Evolutionary conservation across 2,329 filamentous ascomycete genomes (phyloP).

Genomic region (Aureobasidium leucospermi): DNA sequence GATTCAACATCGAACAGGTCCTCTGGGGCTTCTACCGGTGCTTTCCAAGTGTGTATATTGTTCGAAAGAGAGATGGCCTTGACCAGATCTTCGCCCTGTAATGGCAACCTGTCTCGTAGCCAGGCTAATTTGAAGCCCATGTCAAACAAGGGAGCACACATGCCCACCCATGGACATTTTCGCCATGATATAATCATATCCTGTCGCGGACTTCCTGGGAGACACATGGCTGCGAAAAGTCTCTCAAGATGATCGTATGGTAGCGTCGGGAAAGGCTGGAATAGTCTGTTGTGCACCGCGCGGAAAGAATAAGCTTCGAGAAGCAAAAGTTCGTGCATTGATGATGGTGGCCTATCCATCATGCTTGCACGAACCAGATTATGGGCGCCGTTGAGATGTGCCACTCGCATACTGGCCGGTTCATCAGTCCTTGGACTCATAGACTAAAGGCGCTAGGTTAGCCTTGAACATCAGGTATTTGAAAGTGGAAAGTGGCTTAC

Average conservation of each 20-base stretch:
- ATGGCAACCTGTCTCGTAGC: background rate
- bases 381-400: slow-evolving; percentile 5
- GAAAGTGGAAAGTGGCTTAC: background rate
- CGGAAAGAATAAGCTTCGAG: slow-evolving; percentile 3
- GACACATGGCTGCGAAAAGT: background rate
- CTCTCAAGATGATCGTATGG: slow-evolving; percentile 1
- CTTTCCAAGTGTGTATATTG: background rate
- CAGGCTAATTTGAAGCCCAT: background rate
- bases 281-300: background rate
- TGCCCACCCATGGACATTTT: slow-evolving; percentile 9
- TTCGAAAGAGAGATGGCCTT: background rate
- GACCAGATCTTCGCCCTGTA: background rate
- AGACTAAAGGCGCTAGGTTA: background rate
- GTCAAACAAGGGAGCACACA: slow-evolving; percentile 4
- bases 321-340: slow-evolving; percentile 5
- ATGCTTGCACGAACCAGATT: background rate
- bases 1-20: slow-evolving; percentile 3
- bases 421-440: slow-evolving; percentile 7
- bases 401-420: background rate
- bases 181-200: background rate
- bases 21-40: background rate
- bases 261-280: background rate
- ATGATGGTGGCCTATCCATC: background rate
- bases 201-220: slow-evolving; percentile 4
- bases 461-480: background rate